These are phyloP conservation scores for Neurospora sp. DNA, from an alignment of 495 filamentous ascomycete genomes.

Conservation along the genomic window DNA sequence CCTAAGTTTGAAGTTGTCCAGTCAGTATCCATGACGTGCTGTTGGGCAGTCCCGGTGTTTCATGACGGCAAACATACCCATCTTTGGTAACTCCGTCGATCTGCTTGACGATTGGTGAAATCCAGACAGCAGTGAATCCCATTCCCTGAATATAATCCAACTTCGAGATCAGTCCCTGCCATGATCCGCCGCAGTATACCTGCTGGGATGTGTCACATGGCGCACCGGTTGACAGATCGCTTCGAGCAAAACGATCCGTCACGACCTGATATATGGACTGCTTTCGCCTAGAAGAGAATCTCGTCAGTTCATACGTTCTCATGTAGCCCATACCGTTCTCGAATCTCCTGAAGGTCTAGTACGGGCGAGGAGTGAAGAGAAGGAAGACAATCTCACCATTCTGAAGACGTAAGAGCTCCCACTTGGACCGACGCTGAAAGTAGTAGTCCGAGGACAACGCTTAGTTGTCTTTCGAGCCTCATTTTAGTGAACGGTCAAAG, in stretches of 20 bases:
- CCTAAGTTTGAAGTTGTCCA: conserved; percentile 1
- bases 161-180: conserved; percentile 58
- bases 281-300: conserved; percentile 36
- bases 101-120: conserved; percentile 62
- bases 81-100: conserved; percentile 40
- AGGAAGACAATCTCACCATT: conserved; percentile 3
- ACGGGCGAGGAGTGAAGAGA: background rate
- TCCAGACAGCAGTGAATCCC: conserved; percentile 81
- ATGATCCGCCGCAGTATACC: conserved; percentile 70
- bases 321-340: background rate
- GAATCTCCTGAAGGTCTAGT: background rate
- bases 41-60: background rate
- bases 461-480: background rate
- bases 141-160: conserved; percentile 65
- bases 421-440: conserved; percentile 1
- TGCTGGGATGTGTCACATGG: conserved; percentile 36
- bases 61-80: conserved; percentile 27
- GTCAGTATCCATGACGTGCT: background rate
- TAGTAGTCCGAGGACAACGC: background rate
- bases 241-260: conserved; percentile 65
- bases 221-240: conserved; percentile 53
- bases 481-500: background rate
- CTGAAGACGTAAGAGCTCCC: conserved; percentile 10
- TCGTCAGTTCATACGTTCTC: background rate
- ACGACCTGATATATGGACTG: conserved; percentile 66